Evolutionary conservation across 345 rosid genomes (phyloP), one percentile per base, ranked within the genome.

Genomic region (Syzygium aromaticum): DNA sequence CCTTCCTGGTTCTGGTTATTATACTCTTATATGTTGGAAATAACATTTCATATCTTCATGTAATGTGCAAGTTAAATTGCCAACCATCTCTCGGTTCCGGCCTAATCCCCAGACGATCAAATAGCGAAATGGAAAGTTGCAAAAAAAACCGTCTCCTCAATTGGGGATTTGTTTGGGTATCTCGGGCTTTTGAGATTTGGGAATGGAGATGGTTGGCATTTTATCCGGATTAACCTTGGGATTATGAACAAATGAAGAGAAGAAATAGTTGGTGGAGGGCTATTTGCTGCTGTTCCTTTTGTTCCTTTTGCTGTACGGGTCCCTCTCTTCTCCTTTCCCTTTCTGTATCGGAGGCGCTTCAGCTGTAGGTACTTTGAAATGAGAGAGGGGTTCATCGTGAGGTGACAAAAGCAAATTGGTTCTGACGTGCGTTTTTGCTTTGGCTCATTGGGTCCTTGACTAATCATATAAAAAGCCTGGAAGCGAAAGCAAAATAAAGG

Each of bases 201-300:
- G 85, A 89, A 90, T 88, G 86, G 93, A 93, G 94, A 93, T 93
- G 90, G 94, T 92, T 90, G 90, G 95, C 95, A 94, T 91, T 93
- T 93, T 91, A 90, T 88, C 94, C 87, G 87, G 89, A 86, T 84
- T 19, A 17, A 3, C 1, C 30, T 28, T 19, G 53, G 86, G 59
- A 28, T 51, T 84, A 84, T 84, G 57, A 52, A 84, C 46, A 86
- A 64, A 78, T 54, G 85, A 89, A 86, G 90, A 85, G 87, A 86
- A 86, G 78, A 14, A 25, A 59, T 85, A 16, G 77, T 28, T 43
- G 38, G 64, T 43, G 38, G 64, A 43, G 51, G 82, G 11, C 6
- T 17, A 54, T 22, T 54, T 54, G 59, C 49, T 38, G 82, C 82
- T 38, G 82, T 73, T 19, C 49, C 27, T 38, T 14, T 38, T 38